Conservation (phyloP, 352 stramenopile genomes). For the Pythium pyrilobum region DNA sequence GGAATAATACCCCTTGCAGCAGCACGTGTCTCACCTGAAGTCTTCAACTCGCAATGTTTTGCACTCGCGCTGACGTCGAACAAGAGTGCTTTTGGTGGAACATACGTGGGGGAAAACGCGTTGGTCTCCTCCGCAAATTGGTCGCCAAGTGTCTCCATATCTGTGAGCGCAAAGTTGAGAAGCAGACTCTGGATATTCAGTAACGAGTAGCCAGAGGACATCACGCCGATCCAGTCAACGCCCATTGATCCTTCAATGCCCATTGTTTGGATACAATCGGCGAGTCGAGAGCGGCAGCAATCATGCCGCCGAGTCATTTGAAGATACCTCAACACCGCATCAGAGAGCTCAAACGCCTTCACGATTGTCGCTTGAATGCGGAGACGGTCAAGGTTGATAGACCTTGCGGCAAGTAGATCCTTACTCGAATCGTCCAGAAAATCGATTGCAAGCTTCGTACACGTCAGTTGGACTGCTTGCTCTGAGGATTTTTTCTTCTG, state of each 20-base stretch:
- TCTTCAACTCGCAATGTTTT: constrained; percentile 13
- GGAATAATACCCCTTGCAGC: constrained; percentile 8
- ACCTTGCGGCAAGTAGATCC: not conserved
- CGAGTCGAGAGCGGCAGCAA: constrained; percentile 10
- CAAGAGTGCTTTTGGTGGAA: constrained; percentile 14
- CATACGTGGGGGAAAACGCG: not conserved
- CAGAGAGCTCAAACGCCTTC: constrained; percentile 33
- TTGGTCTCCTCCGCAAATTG: too few species aligned
- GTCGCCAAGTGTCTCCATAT: too few species aligned
- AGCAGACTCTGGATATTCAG: constrained; percentile 9
- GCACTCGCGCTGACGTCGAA: constrained; percentile 31
- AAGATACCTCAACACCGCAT: constrained; percentile 30
- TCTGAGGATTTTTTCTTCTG: constrained; percentile 13
- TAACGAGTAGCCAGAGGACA: not conserved
- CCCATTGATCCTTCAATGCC: constrained; percentile 28
- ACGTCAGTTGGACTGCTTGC: constrained; percentile 29
- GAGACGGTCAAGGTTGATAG: constrained; percentile 21
- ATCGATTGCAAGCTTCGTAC: constrained; percentile 21
- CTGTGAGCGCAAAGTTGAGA: constrained; percentile 42
- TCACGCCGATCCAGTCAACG: constrained; percentile 7
- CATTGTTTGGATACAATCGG: constrained; percentile 23
- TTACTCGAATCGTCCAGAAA: not conserved
- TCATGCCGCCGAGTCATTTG: constrained; percentile 14
- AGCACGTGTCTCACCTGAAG: constrained; percentile 1
- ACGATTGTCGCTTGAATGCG: constrained; percentile 36